These are phyloP conservation scores for Boechera stricta DNA, from an alignment of 345 rosid species.

Conservation along the genomic window DNA sequence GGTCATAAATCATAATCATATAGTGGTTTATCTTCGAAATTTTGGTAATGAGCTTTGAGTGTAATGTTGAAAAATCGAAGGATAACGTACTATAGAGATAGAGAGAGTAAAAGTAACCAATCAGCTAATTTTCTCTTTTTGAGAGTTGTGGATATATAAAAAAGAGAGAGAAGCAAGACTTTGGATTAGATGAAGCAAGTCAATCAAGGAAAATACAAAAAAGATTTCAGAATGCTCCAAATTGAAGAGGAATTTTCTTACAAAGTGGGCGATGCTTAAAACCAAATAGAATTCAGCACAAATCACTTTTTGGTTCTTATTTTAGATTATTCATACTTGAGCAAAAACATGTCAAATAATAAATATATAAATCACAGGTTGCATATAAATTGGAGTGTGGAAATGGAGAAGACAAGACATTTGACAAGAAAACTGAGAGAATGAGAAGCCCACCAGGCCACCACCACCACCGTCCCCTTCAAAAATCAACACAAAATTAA, in stretches of 20 bases:
- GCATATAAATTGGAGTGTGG: slow-evolving; percentile 32
- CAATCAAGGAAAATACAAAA: not conserved
- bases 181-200: slow-evolving; percentile 3
- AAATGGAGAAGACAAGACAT: slow-evolving; percentile 49
- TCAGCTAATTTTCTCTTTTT: not conserved
- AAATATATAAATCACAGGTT: slow-evolving; percentile 6
- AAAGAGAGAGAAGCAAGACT: slow-evolving; percentile 19
- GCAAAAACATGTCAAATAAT: not conserved
- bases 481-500: not conserved
- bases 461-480: slow-evolving; percentile 33
- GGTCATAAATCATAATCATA: slow-evolving; percentile 24
- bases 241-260: not conserved
- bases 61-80: slow-evolving; percentile 31
- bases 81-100: slow-evolving; percentile 10
- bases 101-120: slow-evolving; percentile 19
- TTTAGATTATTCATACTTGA: not conserved
- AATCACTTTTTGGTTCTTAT: not conserved
- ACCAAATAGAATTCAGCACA: not conserved
- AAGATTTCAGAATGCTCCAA: not conserved
- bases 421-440: slow-evolving; percentile 49
- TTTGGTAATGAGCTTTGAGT: slow-evolving; percentile 18
- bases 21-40: slow-evolving; percentile 13
- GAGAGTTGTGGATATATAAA: slow-evolving; percentile 14
- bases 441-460: slow-evolving; percentile 45
- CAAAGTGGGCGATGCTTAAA: not conserved